phyloP scores from a whole-genome alignment of 306 rosid species.

The Adenanthera pavonina region DNA sequence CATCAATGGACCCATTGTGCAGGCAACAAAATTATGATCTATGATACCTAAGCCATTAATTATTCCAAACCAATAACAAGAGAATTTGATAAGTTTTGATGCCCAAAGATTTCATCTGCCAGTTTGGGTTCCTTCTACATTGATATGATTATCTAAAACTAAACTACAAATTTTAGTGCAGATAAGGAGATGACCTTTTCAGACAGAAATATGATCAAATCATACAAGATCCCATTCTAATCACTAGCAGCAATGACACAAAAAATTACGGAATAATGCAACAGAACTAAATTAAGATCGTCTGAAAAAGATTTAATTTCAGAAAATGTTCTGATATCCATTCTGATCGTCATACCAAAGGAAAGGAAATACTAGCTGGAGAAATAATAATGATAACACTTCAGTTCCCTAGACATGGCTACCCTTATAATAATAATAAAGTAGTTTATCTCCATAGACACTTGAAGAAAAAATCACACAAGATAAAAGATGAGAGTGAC shows the following conservation, averaged over 20 bases:
- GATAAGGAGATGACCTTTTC: constrained; percentile 18
- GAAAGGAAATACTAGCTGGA: neutral
- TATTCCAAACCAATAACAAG: constrained; percentile 27
- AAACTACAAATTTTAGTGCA: constrained; percentile 21
- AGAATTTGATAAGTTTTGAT: constrained; percentile 32
- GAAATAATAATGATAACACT: constrained; percentile 35
- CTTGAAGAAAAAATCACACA: constrained; percentile 11
- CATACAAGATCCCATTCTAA: constrained; percentile 18
- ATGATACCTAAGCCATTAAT: neutral
- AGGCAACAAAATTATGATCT: neutral
- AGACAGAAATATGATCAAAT: constrained; percentile 41
- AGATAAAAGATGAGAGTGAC: constrained; percentile 36
- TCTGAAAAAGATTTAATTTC: neutral
- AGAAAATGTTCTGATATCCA: neutral
- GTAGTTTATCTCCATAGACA: constrained; percentile 22
- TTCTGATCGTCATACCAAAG: neutral
- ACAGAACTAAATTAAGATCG: neutral
- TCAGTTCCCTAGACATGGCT: constrained; percentile 12
- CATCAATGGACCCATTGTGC: neutral
- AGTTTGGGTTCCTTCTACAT: constrained; percentile 46
- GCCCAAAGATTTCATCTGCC: constrained; percentile 40
- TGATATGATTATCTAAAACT: constrained; percentile 36
- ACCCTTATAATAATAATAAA: constrained; percentile 23
- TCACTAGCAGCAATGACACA: constrained; percentile 25
- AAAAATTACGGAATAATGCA: constrained; percentile 1